Evolutionary conservation across 148 eudicot species (phyloP), one percentile per base, ranked within the genome.

Genomic region (Pharnaceum exiguum): DNA sequence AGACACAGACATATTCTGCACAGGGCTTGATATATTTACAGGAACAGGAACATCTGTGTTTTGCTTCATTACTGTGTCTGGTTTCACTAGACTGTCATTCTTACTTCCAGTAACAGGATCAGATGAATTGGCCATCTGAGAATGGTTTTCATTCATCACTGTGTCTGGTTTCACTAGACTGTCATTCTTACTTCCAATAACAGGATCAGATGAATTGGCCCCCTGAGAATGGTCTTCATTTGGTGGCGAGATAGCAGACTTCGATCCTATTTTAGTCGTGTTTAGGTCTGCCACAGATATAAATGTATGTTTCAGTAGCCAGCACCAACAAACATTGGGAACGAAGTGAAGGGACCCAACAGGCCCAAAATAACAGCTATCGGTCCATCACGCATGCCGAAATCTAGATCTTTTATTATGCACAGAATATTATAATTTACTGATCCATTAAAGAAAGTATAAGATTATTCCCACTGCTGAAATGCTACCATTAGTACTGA

Each of bases 111-210:
- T 55, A 29, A 68, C 71, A 56, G 62, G 21, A 59, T 62, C 24
- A 65, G 93, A 80, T 37, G 79, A 62, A 50, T 82, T 73, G 1
- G 21, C 62, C 48, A 52, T 65, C 52, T 36, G 46, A 49, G 75
- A 50, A n/a, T n/a, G n/a, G 48, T 35, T 62, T 21, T 60, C 40
- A 2, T 42, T 63, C 17, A 44, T 37, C 37, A 55, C 62, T 22
- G 26, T 28, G 55, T 36, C 42, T 7, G 59, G 30, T 60, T 70
- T 59, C 5, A 31, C 55, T 35, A 67, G 77, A 70, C 59, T 77
- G 45, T 51, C 72, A 27, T 61, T 74, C 42, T 38, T 62, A 55
- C 56, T 52, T 65, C 59, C 71, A 50, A 51, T 55, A 29, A 68
- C 71, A 56, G 62, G 21, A 59, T 62, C 24, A 65, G 93, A 80